Base-by-base conservation (phyloP, 2,329 filamentous ascomycete species). In the Colletotrichum tabaci region DNA sequence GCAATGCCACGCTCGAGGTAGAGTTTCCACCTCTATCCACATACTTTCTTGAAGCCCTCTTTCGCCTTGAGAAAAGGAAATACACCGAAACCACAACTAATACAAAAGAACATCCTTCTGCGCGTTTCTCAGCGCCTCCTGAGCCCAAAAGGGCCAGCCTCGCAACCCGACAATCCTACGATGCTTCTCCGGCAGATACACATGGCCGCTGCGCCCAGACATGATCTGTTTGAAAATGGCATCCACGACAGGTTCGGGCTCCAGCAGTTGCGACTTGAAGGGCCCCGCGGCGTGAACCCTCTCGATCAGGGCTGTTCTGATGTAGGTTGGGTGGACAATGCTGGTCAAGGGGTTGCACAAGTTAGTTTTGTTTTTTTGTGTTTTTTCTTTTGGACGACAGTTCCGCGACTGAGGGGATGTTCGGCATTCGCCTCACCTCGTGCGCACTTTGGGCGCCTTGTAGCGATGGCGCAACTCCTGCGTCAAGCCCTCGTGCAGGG, bases 401-500 rank as follows among this genome's bases (percentile, higher is more conserved):
- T 12, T 23, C 18, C 5, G 10, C 7, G 16, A 21, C 40, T 44
- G 30, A 18, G 57, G 18, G 40, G n/a, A n/a, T 16, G 12, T 30
- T 58, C 12, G 4, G 21, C 16, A 4, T n/a, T 15, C 16, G 9
- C 21, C 55, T 46, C 21, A 57, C 69, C 69, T 84, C 3, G 82
- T 83, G 40, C 81, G 78, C 58, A 84, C 81, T 42, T 77, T 81
- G 1, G 78, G 78, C 13, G 80, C 80, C 9, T 81, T 77, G 57
- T 84, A 81, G 75, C 76, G 79, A 21, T 76, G 65, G 18, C 76
- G 75, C 47, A 84, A 69, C 66, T 84, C 82, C 75, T 82, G 80
- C 8, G 77, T 76, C 72, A 84, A 61, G 2, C 83, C 82, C 79
- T 90, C 88, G 72, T 90, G 86, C 76, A 89, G 87, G 7, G 84